phyloP scores from a whole-genome alignment of 495 filamentous ascomycete species.

The Rhizodiscina lignyota region DNA sequence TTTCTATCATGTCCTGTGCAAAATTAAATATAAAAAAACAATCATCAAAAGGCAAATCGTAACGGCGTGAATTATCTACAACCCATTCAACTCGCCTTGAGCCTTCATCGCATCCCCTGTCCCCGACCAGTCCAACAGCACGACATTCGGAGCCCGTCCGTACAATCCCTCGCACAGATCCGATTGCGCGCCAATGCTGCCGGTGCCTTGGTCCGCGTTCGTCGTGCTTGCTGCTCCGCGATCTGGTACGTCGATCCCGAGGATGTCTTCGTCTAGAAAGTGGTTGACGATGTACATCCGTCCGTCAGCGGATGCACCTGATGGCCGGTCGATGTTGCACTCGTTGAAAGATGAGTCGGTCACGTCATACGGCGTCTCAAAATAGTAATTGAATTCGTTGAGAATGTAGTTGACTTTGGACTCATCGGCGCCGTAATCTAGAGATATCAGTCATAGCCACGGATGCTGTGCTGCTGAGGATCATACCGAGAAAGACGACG shows the following conservation, averaged over 20 bases:
- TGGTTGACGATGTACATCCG: constrained; percentile 42
- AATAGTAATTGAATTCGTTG: constrained; percentile 51
- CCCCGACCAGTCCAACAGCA: not conserved
- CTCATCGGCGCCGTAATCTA: constrained; percentile 32
- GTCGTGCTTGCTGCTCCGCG: not conserved
- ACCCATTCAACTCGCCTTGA: not conserved
- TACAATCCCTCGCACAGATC: not conserved
- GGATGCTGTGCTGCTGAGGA: not conserved
- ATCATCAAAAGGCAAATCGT: too few species aligned
- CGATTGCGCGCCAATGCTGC: not conserved
- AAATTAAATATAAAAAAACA: too few species aligned
- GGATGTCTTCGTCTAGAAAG: constrained; percentile 26
- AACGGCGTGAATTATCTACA: too few species aligned
- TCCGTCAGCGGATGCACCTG: constrained; percentile 23
- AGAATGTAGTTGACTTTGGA: constrained; percentile 42
- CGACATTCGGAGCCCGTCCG: not conserved
- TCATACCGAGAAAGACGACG: not conserved
- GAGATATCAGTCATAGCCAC: not conserved
- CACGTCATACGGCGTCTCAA: constrained; percentile 52
- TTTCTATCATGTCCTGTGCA: too few species aligned
- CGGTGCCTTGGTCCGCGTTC: not conserved
- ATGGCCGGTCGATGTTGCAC: constrained; percentile 7
- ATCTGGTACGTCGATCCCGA: constrained; percentile 39
- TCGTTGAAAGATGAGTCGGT: constrained; percentile 30
- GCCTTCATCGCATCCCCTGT: not conserved